These are phyloP conservation scores for Drechmeria coniospora DNA, from an alignment of 2,329 filamentous ascomycete species.

Conservation along the genomic window DNA sequence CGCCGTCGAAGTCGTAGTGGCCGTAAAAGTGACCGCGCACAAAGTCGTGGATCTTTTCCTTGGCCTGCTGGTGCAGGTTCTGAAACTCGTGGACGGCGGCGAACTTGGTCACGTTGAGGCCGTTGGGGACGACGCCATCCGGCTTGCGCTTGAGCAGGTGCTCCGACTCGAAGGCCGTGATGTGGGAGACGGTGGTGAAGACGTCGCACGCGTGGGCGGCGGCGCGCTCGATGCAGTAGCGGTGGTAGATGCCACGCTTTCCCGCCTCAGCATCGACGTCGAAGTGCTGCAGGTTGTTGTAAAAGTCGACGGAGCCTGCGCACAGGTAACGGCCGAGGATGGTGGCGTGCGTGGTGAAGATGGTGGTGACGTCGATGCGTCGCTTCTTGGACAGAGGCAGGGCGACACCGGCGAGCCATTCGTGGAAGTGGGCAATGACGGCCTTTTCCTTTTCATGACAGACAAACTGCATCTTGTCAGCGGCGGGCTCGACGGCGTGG, in stretches of 20 bases:
- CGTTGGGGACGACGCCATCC: slow-evolving; percentile 90
- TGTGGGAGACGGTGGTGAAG: slow-evolving; percentile 97
- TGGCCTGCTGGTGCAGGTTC: slow-evolving; percentile 89
- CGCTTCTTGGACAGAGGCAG: slow-evolving; percentile 85
- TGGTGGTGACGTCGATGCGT: slow-evolving; percentile 90
- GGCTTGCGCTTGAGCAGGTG: slow-evolving; percentile 95
- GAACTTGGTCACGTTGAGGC: slow-evolving; percentile 93
- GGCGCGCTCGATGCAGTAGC: slow-evolving; percentile 94
- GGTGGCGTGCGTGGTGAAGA: slow-evolving; percentile 96
- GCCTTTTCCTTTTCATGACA: slow-evolving; percentile 83
- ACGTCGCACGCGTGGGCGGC: slow-evolving; percentile 87
- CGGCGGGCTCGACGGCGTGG: neutral
- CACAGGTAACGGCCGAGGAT: slow-evolving; percentile 91
- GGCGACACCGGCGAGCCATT: slow-evolving; percentile 92
- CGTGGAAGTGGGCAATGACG: slow-evolving; percentile 96
- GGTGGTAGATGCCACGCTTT: slow-evolving; percentile 95
- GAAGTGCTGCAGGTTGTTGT: slow-evolving; percentile 96
- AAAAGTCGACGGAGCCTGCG: slow-evolving; percentile 94
- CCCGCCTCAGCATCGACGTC: slow-evolving; percentile 94
- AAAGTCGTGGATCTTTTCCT: slow-evolving; percentile 97
- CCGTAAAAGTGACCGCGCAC: slow-evolving; percentile 97
- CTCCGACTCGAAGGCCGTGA: slow-evolving; percentile 96
- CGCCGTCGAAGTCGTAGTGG: slow-evolving; percentile 90
- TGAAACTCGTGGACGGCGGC: slow-evolving; percentile 98
- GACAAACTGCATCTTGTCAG: slow-evolving; percentile 50